phyloP scores from a whole-genome alignment of 2,329 filamentous ascomycete genomes.

The Alternaria conjuncta region DNA sequence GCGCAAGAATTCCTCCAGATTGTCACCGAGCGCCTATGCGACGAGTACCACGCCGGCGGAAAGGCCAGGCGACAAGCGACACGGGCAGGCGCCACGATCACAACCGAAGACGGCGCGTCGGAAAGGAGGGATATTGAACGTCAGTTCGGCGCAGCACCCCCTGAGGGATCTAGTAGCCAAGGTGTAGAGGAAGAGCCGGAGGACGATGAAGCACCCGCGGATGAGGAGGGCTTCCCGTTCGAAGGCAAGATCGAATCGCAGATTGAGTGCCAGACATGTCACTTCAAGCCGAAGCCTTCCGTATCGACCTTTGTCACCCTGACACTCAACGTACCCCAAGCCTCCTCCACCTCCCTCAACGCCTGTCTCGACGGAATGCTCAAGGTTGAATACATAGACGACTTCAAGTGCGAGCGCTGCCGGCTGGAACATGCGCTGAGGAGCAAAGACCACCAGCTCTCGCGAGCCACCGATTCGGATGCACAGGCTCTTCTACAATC shows the following conservation, averaged over 20 bases:
- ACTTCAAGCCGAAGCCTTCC: conserved; percentile 85
- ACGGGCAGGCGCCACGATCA: conserved; percentile 26
- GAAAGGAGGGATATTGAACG: conserved; percentile 33
- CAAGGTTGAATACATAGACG: conserved; percentile 94
- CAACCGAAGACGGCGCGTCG: conserved; percentile 24
- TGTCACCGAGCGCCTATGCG: conserved; percentile 86
- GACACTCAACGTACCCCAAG: conserved; percentile 88
- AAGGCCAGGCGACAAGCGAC: conserved; percentile 70
- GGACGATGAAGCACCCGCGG: conserved; percentile 17
- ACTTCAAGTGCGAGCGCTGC: conserved; percentile 95
- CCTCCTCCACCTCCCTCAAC: conserved; percentile 77
- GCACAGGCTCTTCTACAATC: conserved; percentile 59
- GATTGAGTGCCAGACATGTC: conserved; percentile 88
- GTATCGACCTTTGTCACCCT: conserved; percentile 88
- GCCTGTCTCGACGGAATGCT: conserved; percentile 92
- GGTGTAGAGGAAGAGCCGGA: conserved; percentile 41
- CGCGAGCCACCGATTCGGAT: conserved; percentile 43
- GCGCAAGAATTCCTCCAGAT: conserved; percentile 97
- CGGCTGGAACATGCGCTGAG: conserved; percentile 80
- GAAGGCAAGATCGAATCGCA: conserved; percentile 94
- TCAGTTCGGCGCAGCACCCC: conserved; percentile 26
- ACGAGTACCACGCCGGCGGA: conserved; percentile 89
- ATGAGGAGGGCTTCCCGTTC: conserved; percentile 82
- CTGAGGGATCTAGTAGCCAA: conserved; percentile 31
- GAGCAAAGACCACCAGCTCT: conserved; percentile 66